Base-by-base conservation (phyloP, 2,329 filamentous ascomycete genomes). In the Exophiala aquamarina region DNA sequence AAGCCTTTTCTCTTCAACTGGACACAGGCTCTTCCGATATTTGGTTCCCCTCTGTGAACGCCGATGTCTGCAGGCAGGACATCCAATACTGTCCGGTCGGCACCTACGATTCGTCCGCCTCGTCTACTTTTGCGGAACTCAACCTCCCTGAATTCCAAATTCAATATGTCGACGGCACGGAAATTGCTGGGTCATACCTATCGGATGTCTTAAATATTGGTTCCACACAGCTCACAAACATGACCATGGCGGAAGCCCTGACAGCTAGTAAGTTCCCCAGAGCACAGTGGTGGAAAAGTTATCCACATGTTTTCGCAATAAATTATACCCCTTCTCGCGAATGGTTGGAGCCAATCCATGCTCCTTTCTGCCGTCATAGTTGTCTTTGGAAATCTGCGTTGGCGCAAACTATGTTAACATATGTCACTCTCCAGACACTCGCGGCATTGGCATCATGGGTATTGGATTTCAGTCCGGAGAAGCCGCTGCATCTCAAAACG, bases 21-120 rank as follows among this genome's bases (percentile, higher is more conserved):
- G 83, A 87, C 64, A 87, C 83, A 4, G 83, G 83, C 40, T 85
- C 82, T 66, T 84, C 81, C 57, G 83, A 87, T 60, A 68, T 86
- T 17, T 86, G 83, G 82, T 78, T 86, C 33, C 56, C 58, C 4
- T 49, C 59, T 3, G 41, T 39, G 31, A 35, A 56, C 18, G 55
- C 60, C 26, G 41, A 55, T n/a, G 47, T 56, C 21, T 63, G 60
- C 44, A 26, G 44, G 21, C 33, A 55, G 38, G 37, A 48, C 6
- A 14, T 37, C 26, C 23, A 45, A 15, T 52, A 50, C 34, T 53
- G 49, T 32, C 19, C 34, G 10, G 33, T 54, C 3, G 61, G 61
- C 17, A 52, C 39, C 11, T 65, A 59, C 45, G 46, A 65, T 36
- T 41, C 44, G 7, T 28, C 28, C 5, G 33, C 48, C 7, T 65